These are phyloP conservation scores for Phoma sp. DNA, from an alignment of 2,329 filamentous ascomycete species.

Conservation along the genomic window DNA sequence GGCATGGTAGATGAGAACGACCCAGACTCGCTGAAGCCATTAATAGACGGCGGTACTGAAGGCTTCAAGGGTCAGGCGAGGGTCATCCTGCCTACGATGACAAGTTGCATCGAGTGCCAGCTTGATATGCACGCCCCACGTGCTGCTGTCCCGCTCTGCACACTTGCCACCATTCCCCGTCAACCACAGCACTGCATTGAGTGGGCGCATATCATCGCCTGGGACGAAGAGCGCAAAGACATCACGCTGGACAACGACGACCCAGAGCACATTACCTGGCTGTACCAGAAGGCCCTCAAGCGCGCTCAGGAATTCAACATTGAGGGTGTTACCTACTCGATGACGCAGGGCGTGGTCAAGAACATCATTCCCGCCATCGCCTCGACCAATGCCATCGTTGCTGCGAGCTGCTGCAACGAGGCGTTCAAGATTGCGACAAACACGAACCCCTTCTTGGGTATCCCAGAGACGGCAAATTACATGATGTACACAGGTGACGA, in stretches of 20 bases:
- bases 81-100: constrained; percentile 89
- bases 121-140: constrained; percentile 98
- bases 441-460: constrained; percentile 79
- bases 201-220: constrained; percentile 98
- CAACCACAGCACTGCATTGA: constrained; percentile 98
- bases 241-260: constrained; percentile 92
- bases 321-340: constrained; percentile 87
- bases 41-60: constrained; percentile 97
- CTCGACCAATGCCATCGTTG: constrained; percentile 96
- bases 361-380: constrained; percentile 99
- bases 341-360: constrained; percentile 97
- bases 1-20: constrained; percentile 86
- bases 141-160: constrained; percentile 95
- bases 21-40: constrained; percentile 85
- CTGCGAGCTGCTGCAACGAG: constrained; percentile 95
- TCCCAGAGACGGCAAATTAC: constrained; percentile 78
- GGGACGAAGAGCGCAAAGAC: constrained; percentile 77
- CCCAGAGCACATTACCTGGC: constrained; percentile 96
- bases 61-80: constrained; percentile 97
- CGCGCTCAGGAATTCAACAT: constrained; percentile 91
- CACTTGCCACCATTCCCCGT: constrained; percentile 92
- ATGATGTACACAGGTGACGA: constrained; percentile 99
- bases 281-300: constrained; percentile 82
- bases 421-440: constrained; percentile 91
- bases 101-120: constrained; percentile 97